A percentile compares a stretch with the other conserved stretches of the same genome.
Evolutionary conservation across 140 eudicot genomes (phyloP).

Genomic region (Stevia rebaudiana): DNA sequence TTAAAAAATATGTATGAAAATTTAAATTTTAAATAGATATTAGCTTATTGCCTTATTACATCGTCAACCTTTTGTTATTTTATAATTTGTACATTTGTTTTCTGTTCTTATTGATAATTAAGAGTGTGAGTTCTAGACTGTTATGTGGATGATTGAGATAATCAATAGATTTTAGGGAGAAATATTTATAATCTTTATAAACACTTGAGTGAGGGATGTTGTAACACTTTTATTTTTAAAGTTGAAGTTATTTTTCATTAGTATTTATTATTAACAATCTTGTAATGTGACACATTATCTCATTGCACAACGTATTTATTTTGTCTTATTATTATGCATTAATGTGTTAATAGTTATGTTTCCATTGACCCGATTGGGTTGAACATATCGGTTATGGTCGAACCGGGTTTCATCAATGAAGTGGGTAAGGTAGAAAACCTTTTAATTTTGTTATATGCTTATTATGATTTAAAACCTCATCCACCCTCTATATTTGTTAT

Average conservation of each 20-base stretch:
- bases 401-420: too few species aligned
- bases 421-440: too few species aligned
- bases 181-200: background rate
- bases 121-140: background rate
- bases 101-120: background rate
- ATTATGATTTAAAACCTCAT: too few species aligned
- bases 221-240: background rate
- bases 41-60: background rate
- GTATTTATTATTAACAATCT: background rate
- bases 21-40: background rate
- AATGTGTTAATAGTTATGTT: background rate
- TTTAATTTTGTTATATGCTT: too few species aligned
- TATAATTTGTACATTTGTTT: background rate
- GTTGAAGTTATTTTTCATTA: background rate
- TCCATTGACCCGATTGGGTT: too few species aligned
- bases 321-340: background rate
- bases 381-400: too few species aligned
- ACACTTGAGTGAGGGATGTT: background rate
- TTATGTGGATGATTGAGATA: background rate
- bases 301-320: background rate
- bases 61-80: background rate
- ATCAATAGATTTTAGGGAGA: background rate
- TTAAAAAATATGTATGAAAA: background rate
- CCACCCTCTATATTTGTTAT: too few species aligned
- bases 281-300: background rate